Base-by-base conservation (phyloP, 352 stramenopile species). In the Pythium phragmiticola region DNA sequence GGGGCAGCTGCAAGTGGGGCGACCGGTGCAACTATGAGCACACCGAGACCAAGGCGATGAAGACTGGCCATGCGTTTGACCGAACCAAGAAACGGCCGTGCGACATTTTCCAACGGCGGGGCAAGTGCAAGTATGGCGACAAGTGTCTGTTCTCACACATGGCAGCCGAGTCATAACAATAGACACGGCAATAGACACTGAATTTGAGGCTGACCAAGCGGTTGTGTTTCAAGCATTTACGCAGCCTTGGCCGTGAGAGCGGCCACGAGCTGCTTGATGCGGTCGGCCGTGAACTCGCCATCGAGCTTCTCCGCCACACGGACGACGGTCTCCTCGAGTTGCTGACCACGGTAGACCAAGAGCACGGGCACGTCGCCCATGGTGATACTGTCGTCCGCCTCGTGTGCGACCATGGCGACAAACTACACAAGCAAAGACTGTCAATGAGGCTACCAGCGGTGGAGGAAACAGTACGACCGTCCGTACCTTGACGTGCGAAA, bases 21-120 rank as follows among this genome's bases (percentile, higher is more conserved):
- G 86, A 92, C 57, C 65, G 70, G 26, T 95, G 86, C 57, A 75
- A 57, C 37, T 95, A 91, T 51, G 75, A 87, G 53, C 86, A 95
- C 68, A 80, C 77, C 0, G 66, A 87, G 66, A 92, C 76, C 6
- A 85, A 88, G 39, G 75, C 85, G 43, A 89, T 90, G 76, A 76
- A 77, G 37, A 73, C 62, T 6, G 80, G 79, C 41, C 67, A 65
- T 55, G 71, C 70, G 43, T 69, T 85, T 13, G 76, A 86, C 56
- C 78, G 82, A 62, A 86, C 78, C 8, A 79, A 79, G 51, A 75
- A 68, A 59, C 70, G 66, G n/a, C 51, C 76, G 48, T 95, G 86
- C 53, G 69, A 82, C 12, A 79, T 75, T 46, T 91, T 90, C 42
- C 50, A 58, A 23, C 66, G 61, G 2, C 65, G 60, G 6, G 72